phyloP scores from a whole-genome alignment of 2,329 filamentous ascomycete species.

The Fusarium sp. region DNA sequence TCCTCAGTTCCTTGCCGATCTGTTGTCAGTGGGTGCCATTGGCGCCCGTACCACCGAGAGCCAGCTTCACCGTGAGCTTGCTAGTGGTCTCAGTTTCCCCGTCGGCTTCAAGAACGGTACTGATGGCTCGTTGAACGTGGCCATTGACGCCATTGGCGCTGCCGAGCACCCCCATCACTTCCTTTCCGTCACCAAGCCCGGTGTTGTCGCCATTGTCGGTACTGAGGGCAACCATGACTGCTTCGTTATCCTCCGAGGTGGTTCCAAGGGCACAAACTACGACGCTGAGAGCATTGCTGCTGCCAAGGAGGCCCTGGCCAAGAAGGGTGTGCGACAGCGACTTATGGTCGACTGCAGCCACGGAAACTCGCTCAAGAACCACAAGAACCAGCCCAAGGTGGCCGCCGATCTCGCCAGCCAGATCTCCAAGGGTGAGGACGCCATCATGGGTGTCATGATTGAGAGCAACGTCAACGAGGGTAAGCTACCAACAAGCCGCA shows the following conservation, averaged over 20 bases:
- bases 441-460: conserved; percentile 98
- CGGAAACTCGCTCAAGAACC: conserved; percentile 94
- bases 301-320: conserved; percentile 81
- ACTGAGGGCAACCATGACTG: conserved; percentile 96
- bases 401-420: conserved; percentile 85
- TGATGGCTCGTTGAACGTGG: conserved; percentile 88
- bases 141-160: conserved; percentile 94
- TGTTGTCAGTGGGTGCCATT: conserved; percentile 91
- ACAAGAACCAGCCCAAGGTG: conserved; percentile 97
- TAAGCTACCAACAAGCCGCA: conserved; percentile 51
- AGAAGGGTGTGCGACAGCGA: conserved; percentile 78
- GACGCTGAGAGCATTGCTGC: conserved; percentile 85
- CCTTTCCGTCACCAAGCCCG: conserved; percentile 96
- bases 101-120: conserved; percentile 99
- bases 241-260: conserved; percentile 94
- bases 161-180: conserved; percentile 95
- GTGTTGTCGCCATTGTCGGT: conserved; percentile 92
- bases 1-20: conserved; percentile 93
- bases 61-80: conserved; percentile 94
- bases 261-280: conserved; percentile 94
- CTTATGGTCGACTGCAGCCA: conserved; percentile 99
- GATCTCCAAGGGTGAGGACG: conserved; percentile 84
- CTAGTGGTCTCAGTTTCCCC: conserved; percentile 93
- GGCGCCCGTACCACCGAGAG: conserved; percentile 97
- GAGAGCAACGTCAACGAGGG: conserved; percentile 97